Percentiles rank a stretch among this genome's conserved stretches.
These are phyloP conservation scores for Dillenia suffruticosa DNA, from an alignment of 164 flowering plant species.

Conservation along the genomic window DNA sequence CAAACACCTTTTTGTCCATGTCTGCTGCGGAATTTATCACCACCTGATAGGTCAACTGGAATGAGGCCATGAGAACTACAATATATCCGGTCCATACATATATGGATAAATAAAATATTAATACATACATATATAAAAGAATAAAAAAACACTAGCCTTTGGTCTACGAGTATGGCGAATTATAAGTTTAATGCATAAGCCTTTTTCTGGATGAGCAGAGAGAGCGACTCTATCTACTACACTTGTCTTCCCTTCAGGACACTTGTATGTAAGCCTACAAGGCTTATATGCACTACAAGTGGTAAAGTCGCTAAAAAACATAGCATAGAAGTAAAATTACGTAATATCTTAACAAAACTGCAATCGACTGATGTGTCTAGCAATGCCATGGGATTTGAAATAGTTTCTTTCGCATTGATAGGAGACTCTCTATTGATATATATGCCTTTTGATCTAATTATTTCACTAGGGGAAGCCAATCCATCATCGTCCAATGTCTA, in stretches of 20 bases:
- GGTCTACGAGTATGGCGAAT: slow-evolving; percentile 93
- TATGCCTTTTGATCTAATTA: slow-evolving; percentile 55
- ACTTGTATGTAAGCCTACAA: slow-evolving; percentile 43
- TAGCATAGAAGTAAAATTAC: background rate
- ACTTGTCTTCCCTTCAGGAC: slow-evolving; percentile 63
- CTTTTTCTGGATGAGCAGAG: slow-evolving; percentile 41
- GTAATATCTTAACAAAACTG: background rate
- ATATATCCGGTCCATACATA: no score
- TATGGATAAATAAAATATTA: no score
- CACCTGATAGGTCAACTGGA: slow-evolving; percentile 30
- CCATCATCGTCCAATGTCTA: slow-evolving; percentile 94
- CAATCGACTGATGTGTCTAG: slow-evolving; percentile 41
- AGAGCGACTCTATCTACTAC: slow-evolving; percentile 87
- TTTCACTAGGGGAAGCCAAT: slow-evolving; percentile 88
- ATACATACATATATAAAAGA: no score
- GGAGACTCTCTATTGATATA: slow-evolving; percentile 68
- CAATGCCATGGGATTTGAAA: slow-evolving; percentile 23
- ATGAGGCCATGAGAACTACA: no score
- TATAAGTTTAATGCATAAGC: slow-evolving; percentile 54
- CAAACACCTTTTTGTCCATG: slow-evolving; percentile 99
- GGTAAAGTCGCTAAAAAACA: slow-evolving; percentile 2
- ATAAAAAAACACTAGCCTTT: slow-evolving; percentile 35
- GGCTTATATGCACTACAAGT: slow-evolving; percentile 46
- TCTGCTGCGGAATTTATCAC: slow-evolving; percentile 98
- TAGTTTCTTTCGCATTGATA: slow-evolving; percentile 19